Conservation (phyloP, 179 eudicot genomes). For the Spergularia azorica region DNA sequence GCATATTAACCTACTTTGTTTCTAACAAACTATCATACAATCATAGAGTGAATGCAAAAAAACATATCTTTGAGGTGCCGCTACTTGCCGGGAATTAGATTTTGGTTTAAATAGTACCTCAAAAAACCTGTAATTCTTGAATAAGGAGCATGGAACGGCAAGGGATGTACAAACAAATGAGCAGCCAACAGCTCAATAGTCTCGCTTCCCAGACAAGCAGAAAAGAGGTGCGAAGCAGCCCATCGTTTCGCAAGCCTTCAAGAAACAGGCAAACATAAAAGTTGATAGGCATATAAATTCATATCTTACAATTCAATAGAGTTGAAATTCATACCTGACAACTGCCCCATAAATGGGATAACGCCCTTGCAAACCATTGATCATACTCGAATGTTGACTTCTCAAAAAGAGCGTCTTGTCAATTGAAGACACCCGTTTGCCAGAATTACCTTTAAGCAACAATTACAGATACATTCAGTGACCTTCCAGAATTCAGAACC, state of each 20-base stretch:
- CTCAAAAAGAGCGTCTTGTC: conserved; percentile 64
- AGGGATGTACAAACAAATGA: conserved; percentile 69
- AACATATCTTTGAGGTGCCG: no score
- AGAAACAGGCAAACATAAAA: conserved; percentile 25
- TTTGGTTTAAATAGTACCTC: conserved; percentile 43
- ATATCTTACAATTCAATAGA: background rate
- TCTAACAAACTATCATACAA: no score
- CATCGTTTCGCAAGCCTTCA: conserved; percentile 94
- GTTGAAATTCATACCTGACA: conserved; percentile 54
- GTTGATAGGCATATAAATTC: background rate
- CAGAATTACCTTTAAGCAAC: conserved; percentile 51
- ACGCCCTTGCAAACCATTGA: conserved; percentile 88
- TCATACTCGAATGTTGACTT: conserved; percentile 90
- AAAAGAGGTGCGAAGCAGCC: conserved; percentile 92
- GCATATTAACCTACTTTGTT: no score
- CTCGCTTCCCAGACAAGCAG: conserved; percentile 69
- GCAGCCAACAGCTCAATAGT: conserved; percentile 87
- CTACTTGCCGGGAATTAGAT: no score
- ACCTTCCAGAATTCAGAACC: background rate
- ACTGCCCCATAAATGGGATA: conserved; percentile 79
- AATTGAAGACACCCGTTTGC: conserved; percentile 60
- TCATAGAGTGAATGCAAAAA: no score
- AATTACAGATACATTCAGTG: conserved; percentile 18
- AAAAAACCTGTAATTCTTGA: conserved; percentile 82
- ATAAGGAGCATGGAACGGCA: conserved; percentile 73